A percentile compares a stretch with the other conserved stretches of the same genome.
These are phyloP conservation scores for Vigna trinervia DNA, from an alignment of 306 rosid genomes.

Conservation along the genomic window DNA sequence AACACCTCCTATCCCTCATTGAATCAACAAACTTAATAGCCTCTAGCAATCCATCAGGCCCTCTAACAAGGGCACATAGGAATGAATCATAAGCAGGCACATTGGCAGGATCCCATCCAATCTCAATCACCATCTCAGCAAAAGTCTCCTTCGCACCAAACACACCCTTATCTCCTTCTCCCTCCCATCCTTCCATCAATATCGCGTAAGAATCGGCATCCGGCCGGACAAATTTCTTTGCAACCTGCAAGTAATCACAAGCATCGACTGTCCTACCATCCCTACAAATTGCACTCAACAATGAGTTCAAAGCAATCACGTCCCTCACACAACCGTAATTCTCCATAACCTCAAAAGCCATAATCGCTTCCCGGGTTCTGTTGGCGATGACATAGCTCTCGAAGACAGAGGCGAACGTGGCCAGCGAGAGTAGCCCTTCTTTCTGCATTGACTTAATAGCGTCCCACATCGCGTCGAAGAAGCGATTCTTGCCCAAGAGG, in stretches of 20 bases:
- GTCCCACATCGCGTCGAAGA: slow-evolving; percentile 78
- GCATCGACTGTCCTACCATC: slow-evolving; percentile 58
- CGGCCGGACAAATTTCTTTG: slow-evolving; percentile 53
- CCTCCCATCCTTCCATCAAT: slow-evolving; percentile 77
- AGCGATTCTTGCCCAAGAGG: slow-evolving; percentile 60
- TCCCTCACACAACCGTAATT: slow-evolving; percentile 58
- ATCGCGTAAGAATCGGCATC: slow-evolving; percentile 65
- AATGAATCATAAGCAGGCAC: slow-evolving; percentile 66
- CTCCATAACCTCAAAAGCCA: slow-evolving; percentile 63
- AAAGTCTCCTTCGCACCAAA: slow-evolving; percentile 58
- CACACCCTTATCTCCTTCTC: slow-evolving; percentile 58
- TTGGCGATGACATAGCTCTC: slow-evolving; percentile 59
- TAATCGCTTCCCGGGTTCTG: slow-evolving; percentile 52
- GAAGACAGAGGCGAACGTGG: slow-evolving; percentile 75
- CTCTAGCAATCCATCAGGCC: slow-evolving; percentile 54
- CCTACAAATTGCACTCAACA: slow-evolving; percentile 71
- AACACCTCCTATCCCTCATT: slow-evolving; percentile 60
- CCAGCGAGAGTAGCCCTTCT: slow-evolving; percentile 53
- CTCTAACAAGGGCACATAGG: slow-evolving; percentile 59
- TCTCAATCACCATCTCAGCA: slow-evolving; percentile 64
- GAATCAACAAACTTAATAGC: slow-evolving; percentile 53
- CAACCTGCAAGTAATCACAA: slow-evolving; percentile 54
- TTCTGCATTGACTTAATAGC: slow-evolving; percentile 63
- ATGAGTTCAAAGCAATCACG: slow-evolving; percentile 60
- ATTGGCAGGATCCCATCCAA: slow-evolving; percentile 74